Evolutionary conservation across 1,139 yeast genomes (phyloP).

Genomic region (Saccharomycopsis hybrid): DNA sequence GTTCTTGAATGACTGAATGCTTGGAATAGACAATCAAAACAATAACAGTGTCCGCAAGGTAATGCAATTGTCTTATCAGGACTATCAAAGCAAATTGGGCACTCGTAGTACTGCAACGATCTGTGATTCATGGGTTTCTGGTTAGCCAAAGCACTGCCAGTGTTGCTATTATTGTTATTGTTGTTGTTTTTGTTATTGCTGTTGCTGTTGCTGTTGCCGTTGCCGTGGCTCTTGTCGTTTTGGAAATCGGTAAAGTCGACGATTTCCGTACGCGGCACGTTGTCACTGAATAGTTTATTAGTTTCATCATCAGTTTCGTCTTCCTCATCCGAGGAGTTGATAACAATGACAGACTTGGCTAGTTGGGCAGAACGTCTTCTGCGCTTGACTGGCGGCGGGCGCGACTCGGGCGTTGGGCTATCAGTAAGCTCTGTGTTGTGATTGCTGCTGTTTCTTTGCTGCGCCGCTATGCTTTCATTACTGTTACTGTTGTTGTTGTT

Average conservation of each 20-base stretch:
- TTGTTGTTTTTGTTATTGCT: constrained; percentile 23
- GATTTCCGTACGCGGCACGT: constrained; percentile 27
- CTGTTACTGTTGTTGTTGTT: too few species aligned
- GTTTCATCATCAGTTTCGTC: constrained; percentile 6
- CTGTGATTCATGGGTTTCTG: constrained; percentile 2
- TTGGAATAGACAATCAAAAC: constrained; percentile 43
- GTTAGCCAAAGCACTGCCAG: too few species aligned
- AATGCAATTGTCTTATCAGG: constrained; percentile 41
- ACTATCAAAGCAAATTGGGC: constrained; percentile 50
- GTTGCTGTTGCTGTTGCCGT: constrained; percentile 7
- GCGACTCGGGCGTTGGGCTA: too few species aligned
- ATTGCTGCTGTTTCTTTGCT: too few species aligned
- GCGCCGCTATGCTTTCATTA: too few species aligned
- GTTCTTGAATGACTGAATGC: constrained; percentile 41
- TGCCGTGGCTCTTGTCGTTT: too few species aligned
- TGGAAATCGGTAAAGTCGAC: constrained; percentile 21
- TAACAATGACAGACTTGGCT: constrained; percentile 2
- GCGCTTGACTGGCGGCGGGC: not conserved
- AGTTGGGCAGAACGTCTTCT: not conserved
- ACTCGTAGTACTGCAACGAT: constrained; percentile 32
- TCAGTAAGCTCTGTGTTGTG: too few species aligned
- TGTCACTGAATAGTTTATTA: constrained; percentile 21
- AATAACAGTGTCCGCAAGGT: constrained; percentile 51
- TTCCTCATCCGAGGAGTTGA: constrained; percentile 13
- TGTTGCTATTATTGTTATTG: constrained; percentile 21